A percentile compares a stretch with the other conserved stretches of the same genome.
phyloP scores from a whole-genome alignment of 2,329 filamentous ascomycete species.

The Leptographium radiaticola region DNA sequence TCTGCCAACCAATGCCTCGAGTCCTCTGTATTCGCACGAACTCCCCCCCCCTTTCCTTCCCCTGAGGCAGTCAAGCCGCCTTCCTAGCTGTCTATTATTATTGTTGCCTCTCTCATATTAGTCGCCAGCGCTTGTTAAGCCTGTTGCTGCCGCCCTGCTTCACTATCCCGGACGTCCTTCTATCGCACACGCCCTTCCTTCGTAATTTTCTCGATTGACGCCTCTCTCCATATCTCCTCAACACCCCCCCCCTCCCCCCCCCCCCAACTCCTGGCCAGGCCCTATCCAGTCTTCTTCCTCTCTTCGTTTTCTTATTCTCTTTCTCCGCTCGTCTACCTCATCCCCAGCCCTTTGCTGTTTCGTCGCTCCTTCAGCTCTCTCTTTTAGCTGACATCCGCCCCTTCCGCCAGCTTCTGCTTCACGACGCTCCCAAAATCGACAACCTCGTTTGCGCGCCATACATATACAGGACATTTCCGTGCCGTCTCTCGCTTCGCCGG shows the following conservation, averaged over 20 bases:
- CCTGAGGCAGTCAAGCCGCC: neutral
- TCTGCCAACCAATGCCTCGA: neutral
- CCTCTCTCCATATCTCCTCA: neutral
- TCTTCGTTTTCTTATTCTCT: neutral
- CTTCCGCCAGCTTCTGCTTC: too few species aligned
- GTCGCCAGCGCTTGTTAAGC: conserved; percentile 8
- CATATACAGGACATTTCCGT: too few species aligned
- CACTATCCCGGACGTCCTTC: too few species aligned
- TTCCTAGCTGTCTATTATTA: neutral
- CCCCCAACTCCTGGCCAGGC: neutral
- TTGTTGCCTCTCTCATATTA: neutral
- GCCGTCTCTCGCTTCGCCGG: neutral
- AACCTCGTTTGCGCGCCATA: too few species aligned
- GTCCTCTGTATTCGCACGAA: neutral
- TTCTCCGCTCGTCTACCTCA: neutral
- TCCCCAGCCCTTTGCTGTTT: neutral
- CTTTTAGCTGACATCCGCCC: neutral
- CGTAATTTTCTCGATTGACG: neutral
- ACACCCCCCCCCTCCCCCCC: neutral
- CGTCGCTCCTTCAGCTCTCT: neutral
- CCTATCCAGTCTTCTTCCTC: neutral
- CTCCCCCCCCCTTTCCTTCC: neutral
- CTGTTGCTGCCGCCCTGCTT: too few species aligned
- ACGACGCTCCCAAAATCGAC: too few species aligned
- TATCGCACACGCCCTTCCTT: too few species aligned